Evolutionary conservation across 495 filamentous ascomycete species (phyloP).

Genomic region (Neurospora discreta): DNA sequence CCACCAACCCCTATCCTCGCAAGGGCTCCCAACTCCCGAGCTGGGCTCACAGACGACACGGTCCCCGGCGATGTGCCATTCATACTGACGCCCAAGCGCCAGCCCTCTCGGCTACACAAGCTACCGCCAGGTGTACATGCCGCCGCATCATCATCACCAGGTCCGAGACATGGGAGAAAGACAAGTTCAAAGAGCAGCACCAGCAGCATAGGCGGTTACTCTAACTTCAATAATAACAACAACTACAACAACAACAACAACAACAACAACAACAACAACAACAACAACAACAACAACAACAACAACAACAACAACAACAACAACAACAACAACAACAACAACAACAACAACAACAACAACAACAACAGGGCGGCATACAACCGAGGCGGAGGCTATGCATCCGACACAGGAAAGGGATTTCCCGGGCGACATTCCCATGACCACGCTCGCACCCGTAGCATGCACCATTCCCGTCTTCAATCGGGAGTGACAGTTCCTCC

Average conservation of each 20-base stretch:
- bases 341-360: slow-evolving; percentile 4
- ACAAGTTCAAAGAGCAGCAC: slow-evolving; percentile 32
- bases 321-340: slow-evolving; percentile 5
- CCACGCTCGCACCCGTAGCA: neutral
- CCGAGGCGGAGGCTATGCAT: neutral
- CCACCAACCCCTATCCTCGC: slow-evolving; percentile 35
- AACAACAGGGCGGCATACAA: neutral
- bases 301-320: slow-evolving; percentile 3
- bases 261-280: neutral
- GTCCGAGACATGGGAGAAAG: slow-evolving; percentile 19
- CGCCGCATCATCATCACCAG: slow-evolving; percentile 12
- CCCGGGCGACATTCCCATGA: slow-evolving; percentile 17
- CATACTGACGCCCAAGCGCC: slow-evolving; percentile 25
- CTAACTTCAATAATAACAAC: neutral
- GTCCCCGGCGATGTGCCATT: slow-evolving; percentile 39
- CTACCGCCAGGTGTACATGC: slow-evolving; percentile 13
- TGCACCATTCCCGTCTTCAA: slow-evolving; percentile 24
- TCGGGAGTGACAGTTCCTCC: slow-evolving; percentile 32
- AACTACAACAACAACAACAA: slow-evolving; percentile 3
- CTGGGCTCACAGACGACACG: slow-evolving; percentile 37
- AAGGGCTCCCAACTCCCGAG: slow-evolving; percentile 35
- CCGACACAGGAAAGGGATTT: slow-evolving; percentile 8
- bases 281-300: slow-evolving; percentile 5
- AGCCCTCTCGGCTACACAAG: slow-evolving; percentile 34
- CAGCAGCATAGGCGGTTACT: slow-evolving; percentile 28